Evolutionary conservation across 345 rosid genomes (phyloP), one percentile per base, ranked within the genome.

Genomic region (Syzygium grande): DNA sequence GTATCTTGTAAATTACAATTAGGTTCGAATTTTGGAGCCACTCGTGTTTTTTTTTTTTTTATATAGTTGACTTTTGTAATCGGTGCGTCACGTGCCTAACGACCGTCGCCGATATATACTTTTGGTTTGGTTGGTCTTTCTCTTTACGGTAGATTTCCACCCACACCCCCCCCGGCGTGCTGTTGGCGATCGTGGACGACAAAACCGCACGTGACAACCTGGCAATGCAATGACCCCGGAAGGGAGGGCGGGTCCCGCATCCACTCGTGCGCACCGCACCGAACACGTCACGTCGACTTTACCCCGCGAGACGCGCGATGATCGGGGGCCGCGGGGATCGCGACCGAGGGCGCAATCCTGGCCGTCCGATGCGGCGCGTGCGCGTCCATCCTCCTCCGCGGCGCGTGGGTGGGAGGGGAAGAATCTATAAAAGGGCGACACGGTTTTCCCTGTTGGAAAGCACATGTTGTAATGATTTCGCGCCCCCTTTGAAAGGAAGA

Each of bases 191-290:
- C 79, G 80, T 19, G 30, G n/a, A 15, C 61, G 90, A 90, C 91
- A 89, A 77, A 88, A 22, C 86, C 91, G 90, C 94, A 93, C 92
- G 93, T 93, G 94, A 88, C 90, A 58, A 52, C 84, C 89, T 85
- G 91, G 80, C 79, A 73, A 14, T 78, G 87, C 79, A 73, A 14
- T 78, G 87, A 90, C 88, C 87, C 87, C 84, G 78, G 17, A 21
- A 23, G 10, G 27, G 51, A 21, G 12, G 38, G 9, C 3, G 41
- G 49, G 68, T 17, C 87, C 79, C 87, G 22, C 87, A 21, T 51
- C 80, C 87, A 27, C 87, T 85, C 87, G 77, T 85, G 87, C 87
- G 78, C 87, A 49, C 52, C 21, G 52, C 51, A 51, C 52, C 22
- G 51, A 78, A 65, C 52, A 61, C 52, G 51, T 52, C 77, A 1